Conservation (phyloP, 805 yeast species). For the Candida vartiovaarae region DNA sequence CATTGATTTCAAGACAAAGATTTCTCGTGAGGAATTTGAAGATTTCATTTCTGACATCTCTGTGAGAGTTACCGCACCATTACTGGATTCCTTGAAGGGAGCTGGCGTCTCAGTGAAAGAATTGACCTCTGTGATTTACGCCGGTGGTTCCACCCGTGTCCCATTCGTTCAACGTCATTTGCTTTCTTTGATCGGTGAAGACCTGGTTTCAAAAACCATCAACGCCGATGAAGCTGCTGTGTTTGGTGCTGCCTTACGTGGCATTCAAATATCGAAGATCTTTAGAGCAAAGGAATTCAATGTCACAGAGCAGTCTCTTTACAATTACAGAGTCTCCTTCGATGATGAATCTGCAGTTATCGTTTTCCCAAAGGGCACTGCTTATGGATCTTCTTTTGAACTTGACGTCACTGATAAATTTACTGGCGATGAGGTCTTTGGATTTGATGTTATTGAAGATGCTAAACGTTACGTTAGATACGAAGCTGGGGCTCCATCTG, state of each 20-base stretch:
- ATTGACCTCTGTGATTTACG: conserved; percentile 61
- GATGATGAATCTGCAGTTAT: conserved; percentile 23
- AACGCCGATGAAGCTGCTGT: conserved; percentile 96
- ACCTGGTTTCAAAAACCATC: conserved; percentile 66
- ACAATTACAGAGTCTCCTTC: conserved; percentile 36
- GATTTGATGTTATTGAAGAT: conserved; percentile 30
- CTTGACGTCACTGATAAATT: conserved; percentile 32
- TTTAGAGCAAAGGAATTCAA: conserved; percentile 57
- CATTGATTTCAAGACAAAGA: conserved; percentile 56
- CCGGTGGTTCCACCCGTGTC: conserved; percentile 89
- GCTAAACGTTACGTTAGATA: conserved; percentile 20
- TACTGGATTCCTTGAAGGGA: conserved; percentile 40
- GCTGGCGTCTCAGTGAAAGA: conserved; percentile 28
- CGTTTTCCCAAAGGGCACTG: conserved; percentile 43
- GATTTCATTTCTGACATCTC: conserved; percentile 36
- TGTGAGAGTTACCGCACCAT: conserved; percentile 45
- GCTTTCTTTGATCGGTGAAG: conserved; percentile 47
- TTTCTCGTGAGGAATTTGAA: conserved; percentile 84
- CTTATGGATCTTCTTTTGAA: conserved; percentile 27
- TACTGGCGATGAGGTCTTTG: conserved; percentile 24
- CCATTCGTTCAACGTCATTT: conserved; percentile 75
- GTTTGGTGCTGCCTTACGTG: conserved; percentile 82
- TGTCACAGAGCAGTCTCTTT: conserved; percentile 49
- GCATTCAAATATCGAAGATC: conserved; percentile 63
- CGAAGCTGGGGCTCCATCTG: conserved; percentile 9